phyloP scores from a whole-genome alignment of 2,329 filamentous ascomycete species.

The Monosporascus cannonballus region DNA sequence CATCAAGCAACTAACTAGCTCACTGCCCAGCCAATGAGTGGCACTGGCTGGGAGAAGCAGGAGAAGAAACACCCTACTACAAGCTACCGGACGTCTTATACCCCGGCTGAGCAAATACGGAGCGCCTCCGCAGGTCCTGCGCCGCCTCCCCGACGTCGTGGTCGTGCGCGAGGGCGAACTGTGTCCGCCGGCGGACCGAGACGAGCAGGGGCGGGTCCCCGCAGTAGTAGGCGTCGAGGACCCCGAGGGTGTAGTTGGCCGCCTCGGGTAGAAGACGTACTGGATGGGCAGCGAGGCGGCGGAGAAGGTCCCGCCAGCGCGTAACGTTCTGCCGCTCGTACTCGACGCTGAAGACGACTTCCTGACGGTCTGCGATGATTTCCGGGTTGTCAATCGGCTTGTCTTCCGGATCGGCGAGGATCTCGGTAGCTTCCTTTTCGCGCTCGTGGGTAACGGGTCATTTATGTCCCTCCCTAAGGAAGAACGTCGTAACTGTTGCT shows the following conservation, averaged over 20 bases:
- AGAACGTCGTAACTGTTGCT: neutral
- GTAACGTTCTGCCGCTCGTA: slow-evolving; percentile 20
- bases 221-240: slow-evolving; percentile 20
- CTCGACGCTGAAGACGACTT: slow-evolving; percentile 21
- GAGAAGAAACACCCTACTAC: no score
- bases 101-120: slow-evolving; percentile 11
- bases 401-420: slow-evolving; percentile 20
- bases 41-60: no score
- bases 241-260: slow-evolving; percentile 18
- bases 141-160: slow-evolving; percentile 17
- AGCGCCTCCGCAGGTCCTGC: slow-evolving; percentile 9
- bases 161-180: slow-evolving; percentile 14
- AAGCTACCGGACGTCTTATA: neutral
- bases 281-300: slow-evolving; percentile 35
- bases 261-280: slow-evolving; percentile 41
- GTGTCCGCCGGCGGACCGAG: slow-evolving; percentile 12
- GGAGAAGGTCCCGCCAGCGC: slow-evolving; percentile 19
- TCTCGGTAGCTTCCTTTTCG: slow-evolving; percentile 19
- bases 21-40: no score
- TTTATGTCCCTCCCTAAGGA: neutral
- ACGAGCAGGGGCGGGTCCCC: slow-evolving; percentile 18
- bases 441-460: slow-evolving; percentile 23
- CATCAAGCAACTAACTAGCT: no score
- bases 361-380: slow-evolving; percentile 15
- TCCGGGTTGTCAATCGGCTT: slow-evolving; percentile 17